Percentiles rank a stretch among this genome's conserved stretches.
Evolutionary conservation across 306 rosid species (phyloP).

Genomic region (Fragaria iinumae): DNA sequence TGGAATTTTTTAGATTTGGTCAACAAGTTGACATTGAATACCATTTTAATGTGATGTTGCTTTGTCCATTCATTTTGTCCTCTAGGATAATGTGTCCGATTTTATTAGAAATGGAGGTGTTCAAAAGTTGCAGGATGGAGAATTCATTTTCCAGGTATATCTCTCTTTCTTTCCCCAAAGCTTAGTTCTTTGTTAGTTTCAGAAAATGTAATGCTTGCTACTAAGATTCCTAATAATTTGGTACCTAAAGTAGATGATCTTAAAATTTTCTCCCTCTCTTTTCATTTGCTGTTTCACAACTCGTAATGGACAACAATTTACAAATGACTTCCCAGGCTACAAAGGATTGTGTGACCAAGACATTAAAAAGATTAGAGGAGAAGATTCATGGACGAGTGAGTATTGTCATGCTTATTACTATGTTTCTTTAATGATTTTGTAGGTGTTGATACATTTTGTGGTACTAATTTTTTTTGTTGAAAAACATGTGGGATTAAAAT

Average conservation of each 20-base stretch:
- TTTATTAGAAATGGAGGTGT: conserved; percentile 97
- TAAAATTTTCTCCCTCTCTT: not conserved
- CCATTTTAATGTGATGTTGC: conserved; percentile 30
- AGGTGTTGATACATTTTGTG: not conserved
- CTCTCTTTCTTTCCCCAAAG: conserved; percentile 15
- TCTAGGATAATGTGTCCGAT: conserved; percentile 92
- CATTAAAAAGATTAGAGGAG: conserved; percentile 97
- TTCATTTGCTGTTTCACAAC: not conserved
- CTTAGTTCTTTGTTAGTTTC: conserved; percentile 20
- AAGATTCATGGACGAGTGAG: conserved; percentile 92
- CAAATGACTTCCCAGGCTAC: conserved; percentile 67
- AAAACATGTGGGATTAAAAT: conserved; percentile 32
- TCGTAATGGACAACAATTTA: conserved; percentile 8
- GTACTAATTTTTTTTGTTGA: conserved; percentile 5
- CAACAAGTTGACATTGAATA: conserved; percentile 22
- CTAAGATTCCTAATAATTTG: not conserved
- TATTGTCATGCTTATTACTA: conserved; percentile 21
- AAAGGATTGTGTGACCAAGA: conserved; percentile 97
- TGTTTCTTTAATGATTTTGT: conserved; percentile 9
- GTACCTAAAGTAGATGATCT: conserved; percentile 13
- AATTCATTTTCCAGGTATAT: conserved; percentile 93
- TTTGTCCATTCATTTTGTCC: conserved; percentile 35
- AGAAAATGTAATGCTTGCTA: conserved; percentile 11
- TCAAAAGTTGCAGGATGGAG: conserved; percentile 96
- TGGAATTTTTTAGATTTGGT: conserved; percentile 22